phyloP scores from a whole-genome alignment of 2,329 filamentous ascomycete species.

The Oidium heveae region DNA sequence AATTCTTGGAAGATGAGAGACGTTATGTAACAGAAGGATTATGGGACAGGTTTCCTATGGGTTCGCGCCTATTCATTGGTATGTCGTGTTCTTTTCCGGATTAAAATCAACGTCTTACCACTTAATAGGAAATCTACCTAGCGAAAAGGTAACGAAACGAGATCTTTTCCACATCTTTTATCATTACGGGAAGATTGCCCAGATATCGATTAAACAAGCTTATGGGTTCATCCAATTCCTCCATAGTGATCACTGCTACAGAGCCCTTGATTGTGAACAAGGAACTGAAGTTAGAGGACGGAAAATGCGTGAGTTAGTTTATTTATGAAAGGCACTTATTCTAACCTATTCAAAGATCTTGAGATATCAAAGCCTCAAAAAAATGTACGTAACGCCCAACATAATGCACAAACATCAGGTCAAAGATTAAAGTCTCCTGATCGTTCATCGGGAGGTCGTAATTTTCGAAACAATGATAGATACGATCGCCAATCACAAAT shows the following conservation, averaged over 20 bases:
- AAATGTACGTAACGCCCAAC: constrained; percentile 33
- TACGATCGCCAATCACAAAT: constrained; percentile 16
- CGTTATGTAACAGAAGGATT: constrained; percentile 52
- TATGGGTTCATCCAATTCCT: constrained; percentile 95
- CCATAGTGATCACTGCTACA: constrained; percentile 44
- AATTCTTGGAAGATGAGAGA: constrained; percentile 47
- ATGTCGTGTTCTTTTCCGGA: constrained; percentile 12
- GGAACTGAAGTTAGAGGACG: constrained; percentile 64
- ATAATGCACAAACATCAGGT: constrained; percentile 12
- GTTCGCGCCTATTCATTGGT: constrained; percentile 64
- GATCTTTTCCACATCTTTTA: constrained; percentile 86
- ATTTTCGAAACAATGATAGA: constrained; percentile 14
- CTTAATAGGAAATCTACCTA: constrained; percentile 57
- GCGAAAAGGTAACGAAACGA: constrained; percentile 76
- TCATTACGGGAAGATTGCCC: constrained; percentile 61
- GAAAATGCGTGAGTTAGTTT: constrained; percentile 52
- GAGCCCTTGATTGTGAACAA: constrained; percentile 55
- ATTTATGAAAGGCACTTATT: background rate
- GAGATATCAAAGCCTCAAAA: constrained; percentile 78
- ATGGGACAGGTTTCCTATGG: constrained; percentile 58
- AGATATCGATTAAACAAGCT: constrained; percentile 88
- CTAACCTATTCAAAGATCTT: constrained; percentile 30
- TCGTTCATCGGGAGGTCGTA: constrained; percentile 21
- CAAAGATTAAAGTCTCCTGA: constrained; percentile 36
- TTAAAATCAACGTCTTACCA: constrained; percentile 9